Conservation (phyloP, 2,329 filamentous ascomycete species). For the Paraphaeosphaeria sporulosa region DNA sequence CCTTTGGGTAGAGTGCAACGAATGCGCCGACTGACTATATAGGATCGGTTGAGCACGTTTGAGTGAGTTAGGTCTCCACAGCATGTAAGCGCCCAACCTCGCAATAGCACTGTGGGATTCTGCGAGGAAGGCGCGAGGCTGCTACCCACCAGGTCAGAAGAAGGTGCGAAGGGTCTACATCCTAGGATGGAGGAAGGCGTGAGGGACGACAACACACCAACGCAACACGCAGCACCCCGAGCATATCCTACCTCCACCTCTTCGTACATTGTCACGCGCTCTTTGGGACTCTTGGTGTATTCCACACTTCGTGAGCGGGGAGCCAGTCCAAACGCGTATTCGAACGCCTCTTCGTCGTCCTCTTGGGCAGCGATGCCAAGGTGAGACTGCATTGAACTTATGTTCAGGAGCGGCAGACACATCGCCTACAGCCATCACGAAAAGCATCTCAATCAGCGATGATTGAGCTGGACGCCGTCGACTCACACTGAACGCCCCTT, state of each 20-base stretch:
- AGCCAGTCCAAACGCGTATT: not conserved
- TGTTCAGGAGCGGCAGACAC: not conserved
- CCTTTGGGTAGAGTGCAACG: not conserved
- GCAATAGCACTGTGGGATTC: too few relatives aligned
- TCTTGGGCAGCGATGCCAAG: too few relatives aligned
- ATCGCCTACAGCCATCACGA: not conserved
- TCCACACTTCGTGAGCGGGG: not conserved
- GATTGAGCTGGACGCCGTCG: not conserved
- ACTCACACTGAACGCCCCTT: not conserved
- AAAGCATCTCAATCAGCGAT: not conserved
- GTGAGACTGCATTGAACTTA: not conserved
- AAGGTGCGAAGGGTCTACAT: not conserved
- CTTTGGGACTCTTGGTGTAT: not conserved
- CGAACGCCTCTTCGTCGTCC: not conserved
- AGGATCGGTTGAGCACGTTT: slow-evolving; percentile 1
- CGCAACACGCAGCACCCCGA: not conserved
- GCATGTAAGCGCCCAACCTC: too few relatives aligned
- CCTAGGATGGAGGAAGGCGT: not conserved
- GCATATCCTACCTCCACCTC: not conserved
- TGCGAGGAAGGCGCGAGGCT: too few relatives aligned
- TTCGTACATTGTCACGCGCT: not conserved
- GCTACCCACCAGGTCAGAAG: not conserved
- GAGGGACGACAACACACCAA: not conserved
- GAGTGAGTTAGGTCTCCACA: not conserved
- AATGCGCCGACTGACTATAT: not conserved